Evolutionary conservation across 768 basidiomycete species (phyloP).

Genomic region (Coprinellus micaceus): DNA sequence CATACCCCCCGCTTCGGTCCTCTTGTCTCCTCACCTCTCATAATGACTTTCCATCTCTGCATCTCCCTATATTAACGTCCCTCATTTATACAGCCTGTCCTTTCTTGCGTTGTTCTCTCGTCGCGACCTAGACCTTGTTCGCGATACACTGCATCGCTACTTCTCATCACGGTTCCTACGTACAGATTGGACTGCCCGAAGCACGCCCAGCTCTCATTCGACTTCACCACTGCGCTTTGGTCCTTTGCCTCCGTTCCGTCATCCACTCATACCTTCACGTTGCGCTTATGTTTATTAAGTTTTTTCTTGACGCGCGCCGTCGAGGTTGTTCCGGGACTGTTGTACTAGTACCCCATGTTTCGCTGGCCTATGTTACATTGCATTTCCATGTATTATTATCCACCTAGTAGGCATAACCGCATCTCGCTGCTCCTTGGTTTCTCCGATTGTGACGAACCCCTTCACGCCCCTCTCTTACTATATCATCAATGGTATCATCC

Average conservation of each 20-base stretch:
- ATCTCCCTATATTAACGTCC: slow-evolving; percentile 11
- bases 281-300: slow-evolving; percentile 22
- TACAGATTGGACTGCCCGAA: no score
- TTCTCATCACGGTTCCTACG: no score
- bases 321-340: slow-evolving; percentile 19
- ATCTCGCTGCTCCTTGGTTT: no score
- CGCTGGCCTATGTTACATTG: slow-evolving; percentile 4
- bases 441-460: no score
- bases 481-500: slow-evolving; percentile 3
- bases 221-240: not conserved
- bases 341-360: slow-evolving; percentile 25
- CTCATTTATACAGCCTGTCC: no score
- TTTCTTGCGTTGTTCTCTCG: no score
- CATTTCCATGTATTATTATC: slow-evolving; percentile 9
- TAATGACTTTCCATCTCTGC: not conserved
- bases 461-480: not conserved
- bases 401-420: no score
- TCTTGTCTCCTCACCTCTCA: not conserved
- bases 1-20: no score
- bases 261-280: not conserved
- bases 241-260: not conserved
- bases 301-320: slow-evolving; percentile 11
- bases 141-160: not conserved
- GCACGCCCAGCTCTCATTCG: no score
- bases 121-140: slow-evolving; percentile 2